Percentiles rank a stretch among this genome's conserved stretches.
These are phyloP conservation scores for Colletotrichum sp. DNA, from an alignment of 2,329 filamentous ascomycete species.

Conservation along the genomic window DNA sequence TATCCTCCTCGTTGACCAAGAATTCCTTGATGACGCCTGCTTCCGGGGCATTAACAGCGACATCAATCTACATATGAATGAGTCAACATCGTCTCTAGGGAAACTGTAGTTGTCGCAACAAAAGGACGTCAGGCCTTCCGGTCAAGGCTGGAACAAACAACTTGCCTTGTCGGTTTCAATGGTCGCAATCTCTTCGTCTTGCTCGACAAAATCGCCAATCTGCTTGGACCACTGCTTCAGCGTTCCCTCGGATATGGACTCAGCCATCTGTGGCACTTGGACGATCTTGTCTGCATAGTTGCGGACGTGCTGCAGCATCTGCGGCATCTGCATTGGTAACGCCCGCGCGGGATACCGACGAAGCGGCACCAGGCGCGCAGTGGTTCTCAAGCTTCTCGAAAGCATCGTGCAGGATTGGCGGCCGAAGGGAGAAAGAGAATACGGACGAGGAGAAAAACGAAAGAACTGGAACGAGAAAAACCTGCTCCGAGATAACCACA, in stretches of 20 bases:
- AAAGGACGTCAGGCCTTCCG: not conserved
- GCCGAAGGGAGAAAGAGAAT: not conserved
- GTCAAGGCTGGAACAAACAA: not conserved
- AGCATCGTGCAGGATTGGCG: slow-evolving; percentile 38
- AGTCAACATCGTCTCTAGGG: not conserved
- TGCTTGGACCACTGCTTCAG: slow-evolving; percentile 94
- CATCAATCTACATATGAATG: slow-evolving; percentile 77
- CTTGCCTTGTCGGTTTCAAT: slow-evolving; percentile 98
- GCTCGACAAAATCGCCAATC: slow-evolving; percentile 91
- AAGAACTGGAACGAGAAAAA: not conserved
- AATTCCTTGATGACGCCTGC: slow-evolving; percentile 92
- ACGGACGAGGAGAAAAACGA: not conserved
- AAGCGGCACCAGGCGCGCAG: slow-evolving; percentile 49
- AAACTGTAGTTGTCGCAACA: not conserved
- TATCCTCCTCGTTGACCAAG: slow-evolving; percentile 91
- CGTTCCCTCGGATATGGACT: slow-evolving; percentile 97
- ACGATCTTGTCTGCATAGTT: slow-evolving; percentile 81
- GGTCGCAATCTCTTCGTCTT: slow-evolving; percentile 96
- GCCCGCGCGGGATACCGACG: slow-evolving; percentile 39
- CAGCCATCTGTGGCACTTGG: slow-evolving; percentile 97
- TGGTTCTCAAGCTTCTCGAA: slow-evolving; percentile 47
- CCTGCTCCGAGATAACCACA: not conserved
- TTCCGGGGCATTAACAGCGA: slow-evolving; percentile 92
- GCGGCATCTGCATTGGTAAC: slow-evolving; percentile 45
- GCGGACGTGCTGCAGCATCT: slow-evolving; percentile 62